phyloP scores from a whole-genome alignment of 2,329 filamentous ascomycete genomes.

The Laburnicola sp. region DNA sequence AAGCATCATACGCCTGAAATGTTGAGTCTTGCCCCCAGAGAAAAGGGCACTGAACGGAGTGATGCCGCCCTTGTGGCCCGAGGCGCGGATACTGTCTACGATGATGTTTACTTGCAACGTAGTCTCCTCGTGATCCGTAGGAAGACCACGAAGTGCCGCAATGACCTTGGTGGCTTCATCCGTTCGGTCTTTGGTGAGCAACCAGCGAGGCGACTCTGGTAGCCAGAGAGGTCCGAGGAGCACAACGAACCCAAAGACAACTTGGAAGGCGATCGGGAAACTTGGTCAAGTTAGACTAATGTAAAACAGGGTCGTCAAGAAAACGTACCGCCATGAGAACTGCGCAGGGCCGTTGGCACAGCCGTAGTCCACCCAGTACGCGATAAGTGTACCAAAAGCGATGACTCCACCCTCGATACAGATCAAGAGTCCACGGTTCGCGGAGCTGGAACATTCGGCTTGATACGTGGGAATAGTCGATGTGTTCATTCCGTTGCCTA shows the following conservation, averaged over 20 bases:
- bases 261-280: slow-evolving; percentile 56
- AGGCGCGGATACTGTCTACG: too few species aligned
- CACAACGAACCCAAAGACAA: slow-evolving; percentile 57
- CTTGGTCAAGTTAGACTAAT: too few species aligned
- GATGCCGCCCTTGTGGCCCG: slow-evolving; percentile 51
- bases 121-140: slow-evolving; percentile 51
- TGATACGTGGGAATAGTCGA: slow-evolving; percentile 13
- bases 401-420: slow-evolving; percentile 4
- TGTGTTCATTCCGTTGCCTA: slow-evolving; percentile 35
- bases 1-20: slow-evolving; percentile 54
- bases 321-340: slow-evolving; percentile 20
- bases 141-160: slow-evolving; percentile 51
- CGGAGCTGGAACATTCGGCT: slow-evolving; percentile 7
- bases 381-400: slow-evolving; percentile 3
- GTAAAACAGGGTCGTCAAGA: too few species aligned
- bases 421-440: slow-evolving; percentile 3
- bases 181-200: slow-evolving; percentile 46
- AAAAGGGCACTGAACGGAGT: slow-evolving; percentile 45
- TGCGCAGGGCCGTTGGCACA: slow-evolving; percentile 8
- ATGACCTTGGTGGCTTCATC: slow-evolving; percentile 51
- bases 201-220: slow-evolving; percentile 51
- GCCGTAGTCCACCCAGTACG: slow-evolving; percentile 15
- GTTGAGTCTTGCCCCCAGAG: slow-evolving; percentile 53
- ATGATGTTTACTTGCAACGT: slow-evolving; percentile 50
- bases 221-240: slow-evolving; percentile 54